Conservation (phyloP, 2,329 filamentous ascomycete genomes). For the Diaporthe ampelina region DNA sequence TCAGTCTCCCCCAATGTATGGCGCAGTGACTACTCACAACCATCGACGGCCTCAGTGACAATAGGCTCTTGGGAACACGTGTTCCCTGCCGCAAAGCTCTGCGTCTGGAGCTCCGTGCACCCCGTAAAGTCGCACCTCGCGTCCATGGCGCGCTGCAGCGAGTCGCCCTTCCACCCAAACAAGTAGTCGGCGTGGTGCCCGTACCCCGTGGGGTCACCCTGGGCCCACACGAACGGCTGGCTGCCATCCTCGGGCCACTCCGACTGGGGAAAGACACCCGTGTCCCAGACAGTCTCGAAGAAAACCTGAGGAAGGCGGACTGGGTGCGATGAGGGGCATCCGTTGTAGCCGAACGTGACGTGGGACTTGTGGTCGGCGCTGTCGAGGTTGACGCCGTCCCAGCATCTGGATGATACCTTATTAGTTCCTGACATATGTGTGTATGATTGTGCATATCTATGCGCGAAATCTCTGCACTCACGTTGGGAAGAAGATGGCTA, state of each 20-base stretch:
- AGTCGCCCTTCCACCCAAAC: constrained; percentile 54
- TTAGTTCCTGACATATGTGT: background rate
- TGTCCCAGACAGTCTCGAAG: constrained; percentile 48
- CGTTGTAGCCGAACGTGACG: constrained; percentile 61
- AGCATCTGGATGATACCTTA: constrained; percentile 56
- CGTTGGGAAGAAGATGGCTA: constrained; percentile 34
- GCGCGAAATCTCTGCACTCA: background rate
- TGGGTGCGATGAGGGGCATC: constrained; percentile 46
- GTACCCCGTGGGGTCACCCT: constrained; percentile 51
- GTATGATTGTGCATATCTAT: background rate
- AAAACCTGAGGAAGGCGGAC: constrained; percentile 47
- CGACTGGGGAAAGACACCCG: constrained; percentile 42
- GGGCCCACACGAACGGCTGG: constrained; percentile 50
- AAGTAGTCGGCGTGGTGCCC: constrained; percentile 57
- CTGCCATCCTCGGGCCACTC: constrained; percentile 50
- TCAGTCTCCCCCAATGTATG: background rate
- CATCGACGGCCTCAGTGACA: constrained; percentile 43
- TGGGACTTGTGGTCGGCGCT: constrained; percentile 57
- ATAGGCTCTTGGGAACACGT: constrained; percentile 44
- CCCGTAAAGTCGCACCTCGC: constrained; percentile 39
- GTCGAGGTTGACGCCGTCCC: constrained; percentile 67
- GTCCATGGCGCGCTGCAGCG: constrained; percentile 48
- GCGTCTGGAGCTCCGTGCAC: constrained; percentile 45
- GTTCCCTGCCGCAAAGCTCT: constrained; percentile 42
- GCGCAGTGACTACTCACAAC: constrained; percentile 42